A percentile compares a stretch with the other conserved stretches of the same genome.
phyloP scores from a whole-genome alignment of 768 basidiomycete genomes.

The Lactarius sp. region DNA sequence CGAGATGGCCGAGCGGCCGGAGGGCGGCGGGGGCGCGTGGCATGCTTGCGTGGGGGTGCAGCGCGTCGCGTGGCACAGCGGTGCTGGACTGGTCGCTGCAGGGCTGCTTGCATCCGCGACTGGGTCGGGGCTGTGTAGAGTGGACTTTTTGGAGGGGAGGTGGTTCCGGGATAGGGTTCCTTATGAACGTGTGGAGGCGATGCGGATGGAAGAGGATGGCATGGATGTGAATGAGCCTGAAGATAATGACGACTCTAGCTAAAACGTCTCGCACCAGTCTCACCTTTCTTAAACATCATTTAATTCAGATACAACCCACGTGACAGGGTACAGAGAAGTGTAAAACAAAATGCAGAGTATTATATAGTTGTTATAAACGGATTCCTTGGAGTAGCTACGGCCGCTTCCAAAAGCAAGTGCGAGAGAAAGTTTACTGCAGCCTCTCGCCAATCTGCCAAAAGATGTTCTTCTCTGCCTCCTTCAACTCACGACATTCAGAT shows the following conservation, averaged over 20 bases:
- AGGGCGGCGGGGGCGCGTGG: constrained; percentile 59
- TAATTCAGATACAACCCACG: background rate
- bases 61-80: constrained; percentile 76
- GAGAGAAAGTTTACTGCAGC: background rate
- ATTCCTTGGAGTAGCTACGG: background rate
- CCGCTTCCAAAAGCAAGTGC: background rate
- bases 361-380: background rate
- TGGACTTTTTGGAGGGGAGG: constrained; percentile 76
- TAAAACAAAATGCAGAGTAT: background rate
- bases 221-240: constrained; percentile 34
- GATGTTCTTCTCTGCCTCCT: background rate
- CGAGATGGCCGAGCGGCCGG: constrained; percentile 48
- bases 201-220: constrained; percentile 48
- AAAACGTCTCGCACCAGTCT: background rate
- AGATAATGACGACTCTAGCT: constrained; percentile 34
- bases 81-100: constrained; percentile 56
- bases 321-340: background rate
- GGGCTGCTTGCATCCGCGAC: constrained; percentile 72
- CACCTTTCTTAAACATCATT: background rate
- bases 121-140: constrained; percentile 77
- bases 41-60: constrained; percentile 71
- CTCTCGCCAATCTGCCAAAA: constrained; percentile 4
- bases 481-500: constrained; percentile 1
- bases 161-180: constrained; percentile 66
- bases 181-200: constrained; percentile 55